Base-by-base conservation (phyloP, 2,329 filamentous ascomycete species). In the Xylariaceae sp. region DNA sequence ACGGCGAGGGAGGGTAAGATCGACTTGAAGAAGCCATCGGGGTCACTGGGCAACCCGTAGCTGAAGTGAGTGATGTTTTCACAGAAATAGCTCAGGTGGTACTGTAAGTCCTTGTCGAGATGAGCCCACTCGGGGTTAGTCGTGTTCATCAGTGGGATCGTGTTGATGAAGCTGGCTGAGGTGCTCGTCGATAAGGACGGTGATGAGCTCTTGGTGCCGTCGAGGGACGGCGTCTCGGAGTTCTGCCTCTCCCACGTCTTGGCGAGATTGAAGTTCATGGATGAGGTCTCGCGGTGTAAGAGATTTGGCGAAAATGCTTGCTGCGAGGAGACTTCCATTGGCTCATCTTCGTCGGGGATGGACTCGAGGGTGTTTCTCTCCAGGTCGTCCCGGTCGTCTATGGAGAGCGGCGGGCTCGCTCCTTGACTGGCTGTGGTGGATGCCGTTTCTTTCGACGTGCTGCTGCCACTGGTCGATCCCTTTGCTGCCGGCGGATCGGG, bases 41-140 rank as follows among this genome's bases (percentile, higher is more conserved):
- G 79, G 68, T 93, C 87, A 65, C 82, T 81, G 62, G 88, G 86
- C 66, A 95, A 77, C 55, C 88, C 88, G 72, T 96, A 97, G 73
- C 96, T 92, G 65, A 90, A 87, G 70, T 88, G 81, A 0, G 86
- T 90, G 61, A 97, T 83, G 66, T 92, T 85, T 53, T 91, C 85
- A 66, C 82, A 82, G 68, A 89, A 92, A 73, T 92, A 96, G 44
- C 83, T 79, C 15, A 97, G 78, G 71, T 94, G 92, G 69, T 86
- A 89, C 60, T 88, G 87, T 51, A 95, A 73, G 67, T 96, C 90
- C 8, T 81, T 78, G 1, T 87, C 80, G 7, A 91, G 76, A 66
- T 84, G 78, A 7, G 79, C 76, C 80, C 82, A 84, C 65, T 85
- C 81, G 30, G 73, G 70, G 47, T 67, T 70, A 42, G 67, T 68